Percentiles rank a stretch among this genome's conserved stretches.
Conservation (phyloP, 208 protist genomes). For the Leptomonas seymouri region DNA sequence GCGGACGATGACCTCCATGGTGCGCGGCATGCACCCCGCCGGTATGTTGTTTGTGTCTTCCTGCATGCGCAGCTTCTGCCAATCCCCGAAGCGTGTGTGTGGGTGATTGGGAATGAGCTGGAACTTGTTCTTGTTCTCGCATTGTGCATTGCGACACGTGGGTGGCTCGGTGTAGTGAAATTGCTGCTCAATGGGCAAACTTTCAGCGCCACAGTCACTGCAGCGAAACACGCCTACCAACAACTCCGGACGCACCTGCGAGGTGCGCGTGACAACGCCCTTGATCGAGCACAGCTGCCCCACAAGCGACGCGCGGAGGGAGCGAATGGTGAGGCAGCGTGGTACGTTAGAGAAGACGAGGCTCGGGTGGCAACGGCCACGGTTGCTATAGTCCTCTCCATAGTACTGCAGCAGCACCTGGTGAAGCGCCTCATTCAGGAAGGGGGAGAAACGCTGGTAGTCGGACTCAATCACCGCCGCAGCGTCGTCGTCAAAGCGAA, state of each 20-base stretch:
- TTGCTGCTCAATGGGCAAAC: constrained; percentile 94
- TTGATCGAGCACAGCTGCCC: constrained; percentile 95
- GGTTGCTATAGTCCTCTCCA: constrained; percentile 79
- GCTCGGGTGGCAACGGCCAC: constrained; percentile 64
- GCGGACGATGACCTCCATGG: constrained; percentile 98
- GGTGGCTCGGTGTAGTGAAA: constrained; percentile 99
- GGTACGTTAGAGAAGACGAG: constrained; percentile 89
- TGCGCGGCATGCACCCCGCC: constrained; percentile 95
- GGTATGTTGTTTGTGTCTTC: constrained; percentile 97
- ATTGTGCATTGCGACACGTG: constrained; percentile 88
- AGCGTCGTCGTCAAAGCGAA: constrained; percentile 75
- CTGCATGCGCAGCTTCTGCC: constrained; percentile 98
- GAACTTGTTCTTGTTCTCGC: constrained; percentile 93
- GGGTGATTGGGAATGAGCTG: constrained; percentile 84
- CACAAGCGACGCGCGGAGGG: constrained; percentile 93
- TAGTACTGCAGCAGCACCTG: constrained; percentile 84
- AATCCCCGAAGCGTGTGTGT: constrained; percentile 96
- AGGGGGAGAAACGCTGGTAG: constrained; percentile 81
- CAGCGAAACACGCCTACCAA: constrained; percentile 97
- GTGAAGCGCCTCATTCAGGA: constrained; percentile 73
- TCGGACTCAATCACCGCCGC: constrained; percentile 76
- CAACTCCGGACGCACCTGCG: constrained; percentile 98
- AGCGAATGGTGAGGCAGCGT: constrained; percentile 91
- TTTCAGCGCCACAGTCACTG: constrained; percentile 94
- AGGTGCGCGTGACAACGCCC: constrained; percentile 99